Conservation (phyloP, 1,139 yeast species). For the Chernovozyma aurita region DNA sequence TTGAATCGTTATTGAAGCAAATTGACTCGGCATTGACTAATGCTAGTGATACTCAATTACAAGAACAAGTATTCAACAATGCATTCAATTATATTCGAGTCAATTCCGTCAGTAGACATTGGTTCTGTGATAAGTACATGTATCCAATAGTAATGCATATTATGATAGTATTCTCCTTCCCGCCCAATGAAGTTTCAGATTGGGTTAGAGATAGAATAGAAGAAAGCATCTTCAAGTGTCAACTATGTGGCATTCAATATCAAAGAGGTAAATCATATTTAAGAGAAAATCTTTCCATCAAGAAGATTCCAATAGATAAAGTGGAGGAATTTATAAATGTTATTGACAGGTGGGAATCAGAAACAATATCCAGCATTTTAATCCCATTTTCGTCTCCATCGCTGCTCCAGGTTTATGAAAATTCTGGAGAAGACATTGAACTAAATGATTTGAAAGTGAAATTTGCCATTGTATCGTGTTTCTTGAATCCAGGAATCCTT, state of each 20-base stretch:
- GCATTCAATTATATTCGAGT: slow-evolving; percentile 3
- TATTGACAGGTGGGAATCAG: slow-evolving; percentile 51
- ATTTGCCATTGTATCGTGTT: slow-evolving; percentile 39
- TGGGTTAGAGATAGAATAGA: slow-evolving; percentile 41
- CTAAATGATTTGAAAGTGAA: not conserved
- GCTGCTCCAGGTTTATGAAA: not conserved
- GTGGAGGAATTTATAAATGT: slow-evolving; percentile 48
- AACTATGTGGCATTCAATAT: slow-evolving; percentile 48
- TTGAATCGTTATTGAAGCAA: not conserved
- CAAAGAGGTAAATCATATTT: slow-evolving; percentile 49
- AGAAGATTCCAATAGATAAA: slow-evolving; percentile 45
- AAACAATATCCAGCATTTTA: slow-evolving; percentile 5
- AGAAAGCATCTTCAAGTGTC: slow-evolving; percentile 41
- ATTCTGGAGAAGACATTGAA: not conserved
- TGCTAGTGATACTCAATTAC: slow-evolving; percentile 1
- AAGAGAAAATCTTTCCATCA: slow-evolving; percentile 46
- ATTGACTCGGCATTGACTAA: not conserved
- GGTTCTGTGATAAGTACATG: slow-evolving; percentile 53
- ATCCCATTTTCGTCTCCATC: not conserved
- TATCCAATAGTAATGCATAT: slow-evolving; percentile 48
- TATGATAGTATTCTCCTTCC: slow-evolving; percentile 57
- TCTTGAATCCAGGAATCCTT: slow-evolving; percentile 48
- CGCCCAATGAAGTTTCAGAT: slow-evolving; percentile 37
- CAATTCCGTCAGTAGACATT: slow-evolving; percentile 26
- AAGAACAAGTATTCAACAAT: slow-evolving; percentile 2